A percentile compares a stretch with the other conserved stretches of the same genome.
Evolutionary conservation across 2,329 filamentous ascomycete genomes (phyloP).

Genomic region (Davidsoniella virescens): DNA sequence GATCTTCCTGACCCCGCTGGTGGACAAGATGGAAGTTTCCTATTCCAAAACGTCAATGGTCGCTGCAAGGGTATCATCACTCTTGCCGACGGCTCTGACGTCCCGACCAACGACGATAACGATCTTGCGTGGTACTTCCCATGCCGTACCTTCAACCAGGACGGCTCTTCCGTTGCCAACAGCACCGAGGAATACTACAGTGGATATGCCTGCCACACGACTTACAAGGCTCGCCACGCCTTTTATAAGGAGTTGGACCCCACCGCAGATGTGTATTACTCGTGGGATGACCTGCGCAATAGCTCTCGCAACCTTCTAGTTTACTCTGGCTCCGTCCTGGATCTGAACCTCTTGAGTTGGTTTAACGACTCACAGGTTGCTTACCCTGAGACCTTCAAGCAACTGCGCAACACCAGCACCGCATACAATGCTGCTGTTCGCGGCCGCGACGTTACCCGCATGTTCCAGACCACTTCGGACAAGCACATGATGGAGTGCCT

Average conservation of each 20-base stretch:
- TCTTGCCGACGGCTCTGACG: constrained; percentile 49
- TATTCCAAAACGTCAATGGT: constrained; percentile 98
- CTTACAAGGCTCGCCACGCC: constrained; percentile 43
- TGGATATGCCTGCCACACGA: constrained; percentile 83
- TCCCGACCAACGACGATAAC: constrained; percentile 57
- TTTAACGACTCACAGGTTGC: constrained; percentile 70
- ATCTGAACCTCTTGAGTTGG: constrained; percentile 77
- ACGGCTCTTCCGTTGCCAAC: constrained; percentile 70
- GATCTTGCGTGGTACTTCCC: constrained; percentile 95
- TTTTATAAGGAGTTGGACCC: constrained; percentile 57
- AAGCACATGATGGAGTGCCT: constrained; percentile 77
- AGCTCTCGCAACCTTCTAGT: constrained; percentile 77
- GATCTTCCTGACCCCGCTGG: constrained; percentile 68
- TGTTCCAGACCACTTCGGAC: constrained; percentile 63
- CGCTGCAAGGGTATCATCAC: constrained; percentile 87
- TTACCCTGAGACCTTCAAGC: constrained; percentile 61
- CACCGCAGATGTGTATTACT: constrained; percentile 83
- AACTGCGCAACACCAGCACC: constrained; percentile 53
- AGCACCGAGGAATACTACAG: constrained; percentile 56
- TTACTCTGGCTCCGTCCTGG: constrained; percentile 85
- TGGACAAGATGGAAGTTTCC: constrained; percentile 86
- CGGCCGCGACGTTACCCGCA: constrained; percentile 77
- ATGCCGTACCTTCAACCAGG: constrained; percentile 80
- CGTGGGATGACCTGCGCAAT: constrained; percentile 88
- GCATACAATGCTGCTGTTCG: constrained; percentile 46